Percentiles rank a stretch among this genome's conserved stretches.
Evolutionary conservation across 208 protist species (phyloP).

Genomic region (Leishmania braziliensis): DNA sequence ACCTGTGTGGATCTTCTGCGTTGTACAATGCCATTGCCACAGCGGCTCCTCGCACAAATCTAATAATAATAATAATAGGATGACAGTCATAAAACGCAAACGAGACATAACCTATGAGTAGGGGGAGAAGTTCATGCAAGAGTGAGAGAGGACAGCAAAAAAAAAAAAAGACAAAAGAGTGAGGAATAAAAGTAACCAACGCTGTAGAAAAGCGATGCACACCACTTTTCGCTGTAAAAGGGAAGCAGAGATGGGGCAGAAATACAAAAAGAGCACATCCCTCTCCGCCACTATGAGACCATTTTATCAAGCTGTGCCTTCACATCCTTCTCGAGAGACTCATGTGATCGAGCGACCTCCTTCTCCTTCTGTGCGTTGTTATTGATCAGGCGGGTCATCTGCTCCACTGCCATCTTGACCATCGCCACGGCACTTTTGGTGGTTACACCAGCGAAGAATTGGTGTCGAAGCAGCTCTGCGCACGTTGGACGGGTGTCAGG

Average conservation of each 20-base stretch:
- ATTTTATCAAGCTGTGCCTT: conserved; percentile 75
- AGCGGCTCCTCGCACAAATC: neutral
- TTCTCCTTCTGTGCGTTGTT: conserved; percentile 76
- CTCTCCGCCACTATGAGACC: conserved; percentile 26
- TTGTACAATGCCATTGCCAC: neutral
- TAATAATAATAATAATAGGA: neutral
- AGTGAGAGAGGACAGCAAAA: conserved; percentile 8
- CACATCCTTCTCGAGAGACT: conserved; percentile 67
- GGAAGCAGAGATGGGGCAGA: conserved; percentile 10
- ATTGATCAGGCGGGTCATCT: conserved; percentile 86
- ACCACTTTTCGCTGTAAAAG: neutral
- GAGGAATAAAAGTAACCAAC: neutral
- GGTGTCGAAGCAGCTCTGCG: conserved; percentile 78
- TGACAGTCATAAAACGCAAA: neutral
- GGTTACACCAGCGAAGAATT: conserved; percentile 73
- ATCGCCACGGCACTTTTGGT: conserved; percentile 71
- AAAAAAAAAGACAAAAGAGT: conserved; percentile 1
- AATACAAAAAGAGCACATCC: neutral
- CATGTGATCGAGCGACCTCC: conserved; percentile 46
- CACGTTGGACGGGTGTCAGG: conserved; percentile 68
- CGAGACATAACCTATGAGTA: neutral
- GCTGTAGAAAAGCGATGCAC: neutral
- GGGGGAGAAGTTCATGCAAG: neutral
- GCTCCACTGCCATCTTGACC: conserved; percentile 82
- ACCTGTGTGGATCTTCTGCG: conserved; percentile 6